phyloP scores from a whole-genome alignment of 495 filamentous ascomycete species.

The Collariella sp. region DNA sequence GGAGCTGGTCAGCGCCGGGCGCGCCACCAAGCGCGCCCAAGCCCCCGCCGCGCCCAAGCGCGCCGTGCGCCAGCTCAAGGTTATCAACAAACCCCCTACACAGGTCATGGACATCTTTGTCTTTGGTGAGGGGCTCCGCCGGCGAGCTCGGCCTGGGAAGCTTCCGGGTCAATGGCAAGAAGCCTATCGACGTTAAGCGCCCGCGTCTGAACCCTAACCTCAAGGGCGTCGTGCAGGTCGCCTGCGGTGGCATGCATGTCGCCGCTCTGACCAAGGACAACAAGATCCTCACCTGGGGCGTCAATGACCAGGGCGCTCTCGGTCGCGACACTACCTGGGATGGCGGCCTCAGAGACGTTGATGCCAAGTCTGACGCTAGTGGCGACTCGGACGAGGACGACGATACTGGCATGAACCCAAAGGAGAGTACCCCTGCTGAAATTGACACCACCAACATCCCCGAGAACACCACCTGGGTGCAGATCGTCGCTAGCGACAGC shows the following conservation, averaged over 20 bases:
- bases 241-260: constrained; percentile 58
- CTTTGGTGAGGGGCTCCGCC: constrained; percentile 46
- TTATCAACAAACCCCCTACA: constrained; percentile 37
- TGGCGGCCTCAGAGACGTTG: constrained; percentile 53
- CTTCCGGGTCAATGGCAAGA: constrained; percentile 38
- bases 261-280: constrained; percentile 55
- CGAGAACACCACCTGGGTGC: constrained; percentile 45
- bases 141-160: constrained; percentile 49
- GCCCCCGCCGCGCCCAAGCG: constrained; percentile 8
- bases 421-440: constrained; percentile 50
- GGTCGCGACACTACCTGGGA: constrained; percentile 52
- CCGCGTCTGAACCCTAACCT: constrained; percentile 47
- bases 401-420: constrained; percentile 46
- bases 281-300: constrained; percentile 61
- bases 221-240: constrained; percentile 52
- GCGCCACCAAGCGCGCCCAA: constrained; percentile 10
- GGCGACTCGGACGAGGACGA: constrained; percentile 34
- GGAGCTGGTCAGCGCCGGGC: constrained; percentile 5
- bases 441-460: constrained; percentile 41
- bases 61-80: constrained; percentile 14
- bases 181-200: constrained; percentile 47
- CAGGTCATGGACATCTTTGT: constrained; percentile 43
- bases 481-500: constrained; percentile 56
- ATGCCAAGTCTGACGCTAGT: constrained; percentile 41
- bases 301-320: constrained; percentile 59